Base-by-base conservation (phyloP, 1,284 basidiomycete genomes). In the Leccinum subrobustum region DNA sequence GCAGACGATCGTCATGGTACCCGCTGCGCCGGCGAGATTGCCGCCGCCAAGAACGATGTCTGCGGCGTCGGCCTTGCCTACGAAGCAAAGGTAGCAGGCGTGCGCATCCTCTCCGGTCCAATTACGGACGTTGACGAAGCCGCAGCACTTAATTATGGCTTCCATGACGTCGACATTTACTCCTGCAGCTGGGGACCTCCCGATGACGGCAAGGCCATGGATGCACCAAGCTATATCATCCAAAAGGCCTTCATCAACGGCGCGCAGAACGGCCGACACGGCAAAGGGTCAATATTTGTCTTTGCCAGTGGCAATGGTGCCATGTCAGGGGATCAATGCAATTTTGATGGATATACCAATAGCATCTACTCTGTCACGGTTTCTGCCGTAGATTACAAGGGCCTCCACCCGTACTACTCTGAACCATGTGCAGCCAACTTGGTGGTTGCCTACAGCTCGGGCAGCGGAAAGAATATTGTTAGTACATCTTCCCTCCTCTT, bases 331-430 rank as follows among this genome's bases (percentile, higher is more conserved):
- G 97, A 99, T 73, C 97, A 99, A 77, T 99, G 97, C 81, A 99
- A 99, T 76, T 99, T 99, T 73, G 97, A 99, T 68, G 97, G 97
- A 6, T 99, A 99, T 76, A 99, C 97, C 35, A 99, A 99, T 74
- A 94, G 91, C 66, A 97, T 98, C 65, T 98, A 95, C 77, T 95
- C 92, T 5, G 88, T 99, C 58, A 99, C 97, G 0, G 94, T 99
- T 31, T 91, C 95, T 8, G 94, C 97, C 0, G 83, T 98, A 60
- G 96, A 99, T 71, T 86, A 91, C 71, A 92, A 93, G 71, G 96
- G 95, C 9, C 77, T 93, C 47, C 96, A 98, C 73, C 97, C 97
- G 6, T 95, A 92, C 72, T 99, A 99, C 71, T 99, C 96, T 8
- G 97, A 99, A 75, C 81, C 95, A 57, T 99, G 97, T 74, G 90